Evolutionary conservation across 441 rosid genomes (phyloP).

Genomic region (Francoa sonchifolia): DNA sequence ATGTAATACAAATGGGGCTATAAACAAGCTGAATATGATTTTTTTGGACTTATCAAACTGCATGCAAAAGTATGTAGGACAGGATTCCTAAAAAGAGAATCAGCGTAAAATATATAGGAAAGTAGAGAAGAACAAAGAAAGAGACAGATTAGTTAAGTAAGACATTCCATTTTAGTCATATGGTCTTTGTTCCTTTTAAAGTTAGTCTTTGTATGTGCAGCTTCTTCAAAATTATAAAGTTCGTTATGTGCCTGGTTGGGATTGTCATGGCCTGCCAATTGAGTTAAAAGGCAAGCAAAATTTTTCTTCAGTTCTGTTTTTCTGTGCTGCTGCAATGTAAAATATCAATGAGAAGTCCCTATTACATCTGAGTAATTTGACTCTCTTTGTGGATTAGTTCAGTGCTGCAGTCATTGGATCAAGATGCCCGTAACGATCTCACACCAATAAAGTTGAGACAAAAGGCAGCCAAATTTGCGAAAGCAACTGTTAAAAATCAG

Average conservation of each 20-base stretch:
- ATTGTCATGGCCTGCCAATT: slow-evolving; percentile 97
- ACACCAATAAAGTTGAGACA: slow-evolving; percentile 78
- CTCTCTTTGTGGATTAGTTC: slow-evolving; percentile 27
- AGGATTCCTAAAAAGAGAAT: no score
- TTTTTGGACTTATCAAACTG: no score
- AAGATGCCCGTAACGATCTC: slow-evolving; percentile 70
- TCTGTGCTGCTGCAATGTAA: no score
- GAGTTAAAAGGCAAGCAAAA: slow-evolving; percentile 79
- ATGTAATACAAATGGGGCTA: no score
- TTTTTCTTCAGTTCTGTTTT: no score
- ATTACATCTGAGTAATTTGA: slow-evolving; percentile 18
- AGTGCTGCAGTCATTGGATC: slow-evolving; percentile 92
- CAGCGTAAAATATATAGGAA: no score
- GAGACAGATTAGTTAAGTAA: no score
- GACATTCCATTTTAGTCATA: not conserved
- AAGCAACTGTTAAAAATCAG: slow-evolving; percentile 86
- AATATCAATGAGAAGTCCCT: not conserved
- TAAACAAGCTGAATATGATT: no score
- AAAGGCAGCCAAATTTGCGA: slow-evolving; percentile 89
- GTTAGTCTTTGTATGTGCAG: slow-evolving; percentile 29
- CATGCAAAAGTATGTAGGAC: no score
- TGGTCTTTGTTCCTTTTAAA: slow-evolving; percentile 6
- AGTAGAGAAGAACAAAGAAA: no score
- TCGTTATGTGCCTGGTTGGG: slow-evolving; percentile 88
- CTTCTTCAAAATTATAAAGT: slow-evolving; percentile 89